Evolutionary conservation across 83 land plant genomes (phyloP), one percentile per base, ranked within the genome.

Genomic region (Larix sibirica): DNA sequence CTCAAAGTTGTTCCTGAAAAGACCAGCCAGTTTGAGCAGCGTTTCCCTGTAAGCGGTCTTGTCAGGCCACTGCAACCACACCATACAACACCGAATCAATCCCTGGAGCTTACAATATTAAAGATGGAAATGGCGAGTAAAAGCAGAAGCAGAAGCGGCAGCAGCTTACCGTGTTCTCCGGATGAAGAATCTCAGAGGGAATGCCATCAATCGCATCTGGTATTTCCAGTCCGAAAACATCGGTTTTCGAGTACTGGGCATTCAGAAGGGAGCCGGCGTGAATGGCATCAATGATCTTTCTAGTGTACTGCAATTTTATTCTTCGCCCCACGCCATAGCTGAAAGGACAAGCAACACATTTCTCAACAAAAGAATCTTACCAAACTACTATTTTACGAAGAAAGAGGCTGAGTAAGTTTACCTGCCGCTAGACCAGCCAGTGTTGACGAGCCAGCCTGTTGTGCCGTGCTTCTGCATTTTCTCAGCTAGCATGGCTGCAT

Each of bases 371-470:
- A 60, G 40, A 24, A 70, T 21, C 16, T 71, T 3, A 73, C 65
- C 33, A 18, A 42, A 9, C 36, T 40, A 6, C 33, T 28, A 50
- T n/a, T 23, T 31, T 24, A 38, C 14, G 38, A 59, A 44, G 28
- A 28, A 69, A 80, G 18, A 14, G 17, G 2, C 21, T 20, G 4
- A 18, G 3, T 9, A 0, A 54, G 23, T 16, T 16, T 83, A 95
- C 95, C 95, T 91, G 83, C 97, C 97, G 38, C 94, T 92, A 31
- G 94, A 90, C 97, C 97, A 95, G 63, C 97, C 97, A 36, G 97
- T 95, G 87, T 95, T 95, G n/a, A 95, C 97, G 58, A 95, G 97
- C 97, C 97, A 95, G 3, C 90, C 97, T 24, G 97, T 93, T 64
- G 97, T 91, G 13, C 97, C 97, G 74, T 93, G 89, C 60, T 84